Percentiles rank a stretch among this genome's conserved stretches.
phyloP scores from a whole-genome alignment of 1,284 basidiomycete species.

The Boletus smithii region DNA sequence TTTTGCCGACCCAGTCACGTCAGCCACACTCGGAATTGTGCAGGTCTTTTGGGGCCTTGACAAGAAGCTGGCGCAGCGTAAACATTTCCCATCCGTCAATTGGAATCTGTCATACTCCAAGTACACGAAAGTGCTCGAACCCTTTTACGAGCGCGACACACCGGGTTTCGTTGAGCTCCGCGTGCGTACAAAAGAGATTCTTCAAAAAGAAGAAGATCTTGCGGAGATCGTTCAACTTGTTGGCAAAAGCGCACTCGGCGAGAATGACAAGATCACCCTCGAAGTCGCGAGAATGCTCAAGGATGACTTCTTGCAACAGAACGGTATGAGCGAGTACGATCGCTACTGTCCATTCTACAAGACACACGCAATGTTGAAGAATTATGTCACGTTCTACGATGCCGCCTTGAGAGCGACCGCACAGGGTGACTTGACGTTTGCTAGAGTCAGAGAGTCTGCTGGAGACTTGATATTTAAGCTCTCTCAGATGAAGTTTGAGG shows the following conservation, averaged over 20 bases:
- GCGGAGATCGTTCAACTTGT: constrained; percentile 99
- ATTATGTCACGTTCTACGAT: constrained; percentile 95
- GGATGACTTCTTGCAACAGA: constrained; percentile 98
- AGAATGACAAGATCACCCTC: constrained; percentile 97
- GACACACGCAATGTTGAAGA: constrained; percentile 93
- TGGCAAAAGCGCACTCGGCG: constrained; percentile 96
- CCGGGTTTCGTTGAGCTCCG: constrained; percentile 94
- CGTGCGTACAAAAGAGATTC: constrained; percentile 89
- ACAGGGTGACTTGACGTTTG: constrained; percentile 87
- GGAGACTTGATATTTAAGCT: constrained; percentile 92
- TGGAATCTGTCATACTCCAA: constrained; percentile 99
- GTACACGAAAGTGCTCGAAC: constrained; percentile 93
- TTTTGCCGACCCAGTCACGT: constrained; percentile 98
- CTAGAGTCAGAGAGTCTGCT: constrained; percentile 86
- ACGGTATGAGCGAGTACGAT: constrained; percentile 98
- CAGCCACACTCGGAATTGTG: constrained; percentile 96
- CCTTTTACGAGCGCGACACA: constrained; percentile 87
- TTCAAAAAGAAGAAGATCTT: constrained; percentile 98
- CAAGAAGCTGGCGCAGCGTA: constrained; percentile 96
- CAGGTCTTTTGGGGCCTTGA: constrained; percentile 98
- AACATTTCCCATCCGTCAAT: constrained; percentile 98
- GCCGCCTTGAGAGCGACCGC: constrained; percentile 82
- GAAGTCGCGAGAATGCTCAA: constrained; percentile 98
- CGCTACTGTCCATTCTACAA: constrained; percentile 98
- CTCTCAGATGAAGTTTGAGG: constrained; percentile 99